A percentile compares a stretch with the other conserved stretches of the same genome.
Evolutionary conservation across 2,329 filamentous ascomycete genomes (phyloP).

Genomic region (Ophiosphaerella korrae): DNA sequence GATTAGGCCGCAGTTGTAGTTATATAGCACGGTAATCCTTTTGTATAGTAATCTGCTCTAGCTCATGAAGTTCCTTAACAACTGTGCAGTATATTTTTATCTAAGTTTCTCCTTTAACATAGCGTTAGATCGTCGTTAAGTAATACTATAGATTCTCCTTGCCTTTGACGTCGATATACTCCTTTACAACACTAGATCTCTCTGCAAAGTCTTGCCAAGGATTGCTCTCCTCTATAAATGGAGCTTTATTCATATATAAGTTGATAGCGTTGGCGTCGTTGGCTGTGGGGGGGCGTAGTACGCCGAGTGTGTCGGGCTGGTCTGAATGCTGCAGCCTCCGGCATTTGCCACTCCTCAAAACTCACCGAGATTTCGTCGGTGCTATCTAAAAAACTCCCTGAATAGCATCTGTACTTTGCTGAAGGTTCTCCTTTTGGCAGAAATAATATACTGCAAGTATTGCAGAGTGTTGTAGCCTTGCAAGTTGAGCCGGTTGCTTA

Average conservation of each 20-base stretch:
- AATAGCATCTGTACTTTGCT: neutral
- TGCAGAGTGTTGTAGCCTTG: neutral
- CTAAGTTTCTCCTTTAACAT: too few relatives aligned
- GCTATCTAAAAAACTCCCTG: neutral
- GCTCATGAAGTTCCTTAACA: too few relatives aligned
- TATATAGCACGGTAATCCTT: too few relatives aligned
- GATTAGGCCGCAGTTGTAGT: too few relatives aligned
- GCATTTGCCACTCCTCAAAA: neutral
- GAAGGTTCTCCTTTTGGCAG: neutral
- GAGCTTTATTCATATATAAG: neutral
- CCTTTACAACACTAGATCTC: neutral
- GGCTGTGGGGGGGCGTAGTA: neutral
- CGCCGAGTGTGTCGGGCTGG: neutral
- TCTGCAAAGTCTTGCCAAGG: neutral
- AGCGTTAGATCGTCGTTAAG: too few relatives aligned
- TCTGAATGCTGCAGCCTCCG: neutral
- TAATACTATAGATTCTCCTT: neutral
- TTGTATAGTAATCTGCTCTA: too few relatives aligned
- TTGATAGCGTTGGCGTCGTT: neutral
- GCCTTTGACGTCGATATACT: neutral
- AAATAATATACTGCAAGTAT: neutral
- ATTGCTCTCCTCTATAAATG: neutral
- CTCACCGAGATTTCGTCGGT: neutral
- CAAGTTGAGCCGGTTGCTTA: neutral
- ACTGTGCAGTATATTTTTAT: too few relatives aligned